A percentile compares a stretch with the other conserved stretches of the same genome.
Conservation (phyloP, 305 asterid species). For the Rubia tinctorum region DNA sequence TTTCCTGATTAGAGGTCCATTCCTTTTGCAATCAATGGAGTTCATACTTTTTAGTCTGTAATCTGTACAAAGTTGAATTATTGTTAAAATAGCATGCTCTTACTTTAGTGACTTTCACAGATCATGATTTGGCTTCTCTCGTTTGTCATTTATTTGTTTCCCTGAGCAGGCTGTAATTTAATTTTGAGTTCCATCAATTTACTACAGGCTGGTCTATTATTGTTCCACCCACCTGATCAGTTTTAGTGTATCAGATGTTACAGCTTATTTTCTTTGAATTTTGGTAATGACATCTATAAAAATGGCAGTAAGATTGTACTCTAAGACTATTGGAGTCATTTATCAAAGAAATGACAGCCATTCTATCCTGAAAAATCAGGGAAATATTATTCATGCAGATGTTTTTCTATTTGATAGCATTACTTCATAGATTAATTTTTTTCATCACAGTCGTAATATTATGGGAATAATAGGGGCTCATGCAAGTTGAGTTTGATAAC, state of each 20-base stretch:
- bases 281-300: background rate
- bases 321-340: background rate
- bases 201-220: background rate
- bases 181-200: background rate
- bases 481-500: background rate
- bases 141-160: background rate
- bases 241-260: background rate
- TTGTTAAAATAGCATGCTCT: background rate
- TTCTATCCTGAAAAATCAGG: background rate
- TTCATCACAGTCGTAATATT: background rate
- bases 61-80: background rate
- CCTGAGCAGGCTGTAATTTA: background rate
- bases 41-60: background rate
- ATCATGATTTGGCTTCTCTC: background rate
- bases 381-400: background rate
- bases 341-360: background rate
- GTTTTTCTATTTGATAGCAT: background rate
- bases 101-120: background rate
- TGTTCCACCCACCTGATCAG: background rate
- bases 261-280: background rate
- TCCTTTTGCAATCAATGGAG: background rate
- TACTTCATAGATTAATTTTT: background rate
- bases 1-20: conserved; percentile 3
- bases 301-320: background rate
- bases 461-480: background rate